Evolutionary conservation across 2,329 filamentous ascomycete species (phyloP), one percentile per base, ranked within the genome.

Genomic region (Ophiocordyceps sinensis): DNA sequence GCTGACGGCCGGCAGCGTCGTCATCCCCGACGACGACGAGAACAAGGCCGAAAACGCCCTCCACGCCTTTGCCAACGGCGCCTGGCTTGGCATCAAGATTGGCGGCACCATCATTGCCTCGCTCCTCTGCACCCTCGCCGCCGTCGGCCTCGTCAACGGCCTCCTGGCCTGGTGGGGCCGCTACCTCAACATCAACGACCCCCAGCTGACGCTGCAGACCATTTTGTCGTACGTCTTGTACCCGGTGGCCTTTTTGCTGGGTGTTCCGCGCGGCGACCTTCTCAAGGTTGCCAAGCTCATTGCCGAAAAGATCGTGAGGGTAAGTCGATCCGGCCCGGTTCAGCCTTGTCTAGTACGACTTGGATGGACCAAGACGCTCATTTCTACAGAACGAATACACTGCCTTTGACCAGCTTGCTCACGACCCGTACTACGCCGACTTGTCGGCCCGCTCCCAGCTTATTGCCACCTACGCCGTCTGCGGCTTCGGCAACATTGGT

Each of bases 61-160:
- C 4, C 85, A 94, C 57, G 85, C 86, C 2, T 88, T 93, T 52
- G 78, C 85, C 47, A 85, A 85, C 49, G 86, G 86, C 45, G 79
- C 85, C 11, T 89, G 84, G 83, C 68, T 91, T 10, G 86, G 85
- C 56, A 70, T 93, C 52, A 89, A 87, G 68, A 87, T 93, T 49
- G 85, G 79, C 4, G 84, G 82, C 45, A 89, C 87, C 74, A 89
- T 93, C 43, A 54, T 83, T 37, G 73, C 79, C 29, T 85, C 79
- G 0, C 69, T 93, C n/a, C 73, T 93, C 26, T 88, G 83, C 62
- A 87, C 93, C 52, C 79, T 93, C 47, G 82, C 83, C 15, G 68
- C 87, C 28, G 71, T 94, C 40, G 80, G 70, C 26, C 70, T 93
- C 34, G 60, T 82, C 52, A 82, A 93, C 53, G 85, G 79, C 39